Evolutionary conservation across 169 alveolate species (phyloP).

Genomic region (Plasmodium adleri): DNA sequence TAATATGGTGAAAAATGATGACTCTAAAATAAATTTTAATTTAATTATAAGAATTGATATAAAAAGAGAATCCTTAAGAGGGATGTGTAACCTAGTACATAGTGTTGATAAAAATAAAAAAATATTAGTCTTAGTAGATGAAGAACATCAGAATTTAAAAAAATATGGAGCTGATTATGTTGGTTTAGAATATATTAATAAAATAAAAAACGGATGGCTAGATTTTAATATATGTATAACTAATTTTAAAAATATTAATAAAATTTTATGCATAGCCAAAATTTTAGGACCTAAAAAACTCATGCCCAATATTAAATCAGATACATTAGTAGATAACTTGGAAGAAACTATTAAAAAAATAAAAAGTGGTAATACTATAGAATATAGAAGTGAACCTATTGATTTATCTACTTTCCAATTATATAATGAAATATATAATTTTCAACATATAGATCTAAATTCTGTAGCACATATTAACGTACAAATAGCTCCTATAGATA

Average conservation of each 20-base stretch:
- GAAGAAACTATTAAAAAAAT: slow-evolving; percentile 78
- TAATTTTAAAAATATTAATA: slow-evolving; percentile 88
- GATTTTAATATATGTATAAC: slow-evolving; percentile 92
- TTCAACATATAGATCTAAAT: slow-evolving; percentile 12
- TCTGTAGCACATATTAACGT: slow-evolving; percentile 55
- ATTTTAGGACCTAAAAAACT: slow-evolving; percentile 94
- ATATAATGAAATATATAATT: slow-evolving; percentile 31
- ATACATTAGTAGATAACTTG: slow-evolving; percentile 82
- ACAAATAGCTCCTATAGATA: slow-evolving; percentile 37
- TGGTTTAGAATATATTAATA: slow-evolving; percentile 81
- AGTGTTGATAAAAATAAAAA: slow-evolving; percentile 68
- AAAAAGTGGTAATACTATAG: slow-evolving; percentile 80
- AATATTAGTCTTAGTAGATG: slow-evolving; percentile 50
- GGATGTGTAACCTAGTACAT: slow-evolving; percentile 60
- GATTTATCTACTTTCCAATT: slow-evolving; percentile 38
- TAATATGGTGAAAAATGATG: neutral
- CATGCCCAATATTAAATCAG: slow-evolving; percentile 94
- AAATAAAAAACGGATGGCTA: slow-evolving; percentile 89
- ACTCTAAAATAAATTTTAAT: slow-evolving; percentile 12
- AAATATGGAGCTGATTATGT: slow-evolving; percentile 84
- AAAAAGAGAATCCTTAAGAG: slow-evolving; percentile 72
- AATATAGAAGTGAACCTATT: slow-evolving; percentile 81
- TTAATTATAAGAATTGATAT: slow-evolving; percentile 58
- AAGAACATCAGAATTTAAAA: slow-evolving; percentile 28
- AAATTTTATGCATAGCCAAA: slow-evolving; percentile 90